Evolutionary conservation across 2,329 filamentous ascomycete species (phyloP).

Genomic region (Fusarium paranaense): DNA sequence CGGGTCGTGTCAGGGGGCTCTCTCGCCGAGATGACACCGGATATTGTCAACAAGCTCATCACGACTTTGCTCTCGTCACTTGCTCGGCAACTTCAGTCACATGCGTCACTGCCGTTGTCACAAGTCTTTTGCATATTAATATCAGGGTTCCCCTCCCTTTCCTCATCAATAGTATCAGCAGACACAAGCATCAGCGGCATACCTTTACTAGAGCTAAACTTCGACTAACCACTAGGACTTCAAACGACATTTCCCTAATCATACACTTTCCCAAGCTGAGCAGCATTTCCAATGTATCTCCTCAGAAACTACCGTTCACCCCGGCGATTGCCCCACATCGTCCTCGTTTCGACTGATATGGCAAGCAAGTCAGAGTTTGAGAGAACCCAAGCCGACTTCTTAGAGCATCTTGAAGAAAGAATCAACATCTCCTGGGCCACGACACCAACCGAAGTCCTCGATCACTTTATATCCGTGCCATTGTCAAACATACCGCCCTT

Average conservation of each 20-base stretch:
- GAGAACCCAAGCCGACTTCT: not conserved
- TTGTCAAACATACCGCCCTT: not conserved
- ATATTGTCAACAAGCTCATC: not conserved
- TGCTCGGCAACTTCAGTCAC: not conserved
- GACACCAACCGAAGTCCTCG: not conserved
- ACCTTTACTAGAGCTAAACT: not conserved
- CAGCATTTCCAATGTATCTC: not conserved
- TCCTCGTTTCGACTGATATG: not conserved
- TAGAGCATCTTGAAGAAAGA: not conserved
- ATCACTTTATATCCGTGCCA: not conserved
- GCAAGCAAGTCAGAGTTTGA: not conserved
- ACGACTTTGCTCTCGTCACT: not conserved
- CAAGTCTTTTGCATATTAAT: not conserved
- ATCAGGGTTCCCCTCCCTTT: not conserved
- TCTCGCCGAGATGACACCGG: not conserved
- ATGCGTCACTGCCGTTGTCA: not conserved
- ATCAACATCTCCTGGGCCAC: not conserved
- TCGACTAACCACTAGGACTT: not conserved
- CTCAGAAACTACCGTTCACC: not conserved
- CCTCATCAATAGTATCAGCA: not conserved
- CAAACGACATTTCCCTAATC: not conserved
- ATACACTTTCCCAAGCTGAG: not conserved
- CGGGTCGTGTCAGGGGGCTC: not conserved
- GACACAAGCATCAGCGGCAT: not conserved
- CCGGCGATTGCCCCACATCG: not conserved